A percentile compares a stretch with the other conserved stretches of the same genome.
Evolutionary conservation across 805 yeast genomes (phyloP).

Genomic region (Clavispora carvajalis): DNA sequence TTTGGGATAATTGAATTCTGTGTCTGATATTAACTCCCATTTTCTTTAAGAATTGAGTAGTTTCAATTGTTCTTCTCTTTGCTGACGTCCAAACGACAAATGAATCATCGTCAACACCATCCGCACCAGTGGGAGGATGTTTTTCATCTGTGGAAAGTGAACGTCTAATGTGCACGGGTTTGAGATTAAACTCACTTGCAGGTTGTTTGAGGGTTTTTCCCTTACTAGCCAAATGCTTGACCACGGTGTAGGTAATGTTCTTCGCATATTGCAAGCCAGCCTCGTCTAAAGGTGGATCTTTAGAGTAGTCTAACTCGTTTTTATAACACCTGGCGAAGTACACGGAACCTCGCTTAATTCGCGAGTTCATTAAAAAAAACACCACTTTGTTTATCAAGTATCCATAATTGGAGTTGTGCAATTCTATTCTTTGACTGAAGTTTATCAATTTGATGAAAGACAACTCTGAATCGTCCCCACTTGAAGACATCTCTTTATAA

Average conservation of each 20-base stretch:
- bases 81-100: conserved; percentile 95
- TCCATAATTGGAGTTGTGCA: conserved; percentile 80
- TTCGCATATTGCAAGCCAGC: conserved; percentile 67
- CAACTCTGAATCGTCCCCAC: conserved; percentile 37
- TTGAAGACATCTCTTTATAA: conserved; percentile 67
- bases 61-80: conserved; percentile 73
- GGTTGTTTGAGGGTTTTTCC: conserved; percentile 24
- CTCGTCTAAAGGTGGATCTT: conserved; percentile 79
- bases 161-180: conserved; percentile 5
- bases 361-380: conserved; percentile 84
- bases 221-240: conserved; percentile 28
- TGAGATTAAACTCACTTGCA: not conserved
- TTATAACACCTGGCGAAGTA: conserved; percentile 80
- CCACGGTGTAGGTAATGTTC: conserved; percentile 54
- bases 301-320: conserved; percentile 53
- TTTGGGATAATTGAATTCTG: conserved; percentile 77
- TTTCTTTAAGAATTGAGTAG: conserved; percentile 64
- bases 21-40: conserved; percentile 63
- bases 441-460: conserved; percentile 83
- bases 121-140: conserved; percentile 45
- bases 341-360: conserved; percentile 84
- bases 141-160: conserved; percentile 31
- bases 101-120: conserved; percentile 54
- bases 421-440: conserved; percentile 78
- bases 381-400: conserved; percentile 88